A percentile compares a stretch with the other conserved stretches of the same genome.
phyloP scores from a whole-genome alignment of 2,329 filamentous ascomycete species.

The Fusarium anguioides region DNA sequence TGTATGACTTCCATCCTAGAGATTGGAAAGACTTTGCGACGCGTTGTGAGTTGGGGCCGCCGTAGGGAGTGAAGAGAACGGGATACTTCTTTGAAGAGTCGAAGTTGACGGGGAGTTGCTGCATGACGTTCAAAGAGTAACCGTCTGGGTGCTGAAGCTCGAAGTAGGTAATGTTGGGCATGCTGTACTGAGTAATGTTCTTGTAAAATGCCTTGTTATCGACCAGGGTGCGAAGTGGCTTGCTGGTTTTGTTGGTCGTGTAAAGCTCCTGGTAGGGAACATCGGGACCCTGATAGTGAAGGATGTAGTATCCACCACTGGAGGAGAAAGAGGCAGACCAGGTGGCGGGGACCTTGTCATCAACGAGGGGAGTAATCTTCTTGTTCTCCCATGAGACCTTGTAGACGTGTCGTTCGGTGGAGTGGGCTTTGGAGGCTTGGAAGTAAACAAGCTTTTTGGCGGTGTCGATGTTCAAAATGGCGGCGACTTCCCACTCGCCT shows the following conservation, averaged over 20 bases:
- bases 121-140: slow-evolving; percentile 71
- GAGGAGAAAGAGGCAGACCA: slow-evolving; percentile 75
- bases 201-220: slow-evolving; percentile 68
- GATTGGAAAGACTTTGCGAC: slow-evolving; percentile 67
- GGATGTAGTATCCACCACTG: slow-evolving; percentile 71
- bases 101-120: slow-evolving; percentile 73
- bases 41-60: slow-evolving; percentile 72
- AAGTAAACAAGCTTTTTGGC: slow-evolving; percentile 69
- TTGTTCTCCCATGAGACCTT: slow-evolving; percentile 69
- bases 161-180: slow-evolving; percentile 73
- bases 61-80: slow-evolving; percentile 74
- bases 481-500: slow-evolving; percentile 73
- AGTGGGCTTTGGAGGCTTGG: slow-evolving; percentile 72
- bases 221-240: slow-evolving; percentile 67
- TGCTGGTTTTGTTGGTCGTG: slow-evolving; percentile 62
- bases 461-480: slow-evolving; percentile 69
- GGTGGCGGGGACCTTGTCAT: slow-evolving; percentile 67
- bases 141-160: slow-evolving; percentile 71
- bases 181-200: slow-evolving; percentile 67
- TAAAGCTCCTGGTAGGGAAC: slow-evolving; percentile 77
- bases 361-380: slow-evolving; percentile 68
- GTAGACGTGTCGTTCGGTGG: slow-evolving; percentile 75
- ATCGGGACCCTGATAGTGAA: slow-evolving; percentile 72
- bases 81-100: slow-evolving; percentile 72
- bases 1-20: slow-evolving; percentile 70